Percentiles rank a stretch among this genome's conserved stretches.
phyloP scores from a whole-genome alignment of 345 rosid species.

The Hevea brasiliensis region DNA sequence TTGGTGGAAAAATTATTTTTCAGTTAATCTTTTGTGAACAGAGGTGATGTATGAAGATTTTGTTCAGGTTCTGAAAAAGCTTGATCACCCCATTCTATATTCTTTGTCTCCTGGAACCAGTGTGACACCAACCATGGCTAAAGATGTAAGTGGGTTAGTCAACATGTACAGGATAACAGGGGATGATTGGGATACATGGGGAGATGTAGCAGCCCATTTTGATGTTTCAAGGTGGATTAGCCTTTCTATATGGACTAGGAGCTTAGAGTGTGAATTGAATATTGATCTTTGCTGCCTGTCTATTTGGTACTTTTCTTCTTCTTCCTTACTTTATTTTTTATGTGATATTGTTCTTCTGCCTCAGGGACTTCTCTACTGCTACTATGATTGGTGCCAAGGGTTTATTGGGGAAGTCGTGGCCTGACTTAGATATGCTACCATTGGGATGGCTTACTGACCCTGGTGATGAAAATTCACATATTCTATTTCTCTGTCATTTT shows the following conservation, averaged over 20 bases:
- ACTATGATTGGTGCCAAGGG: slow-evolving; percentile 68
- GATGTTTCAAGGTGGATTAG: slow-evolving; percentile 63
- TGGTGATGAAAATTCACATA: slow-evolving; percentile 40
- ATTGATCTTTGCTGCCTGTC: neutral
- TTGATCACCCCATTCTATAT: slow-evolving; percentile 70
- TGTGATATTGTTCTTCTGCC: slow-evolving; percentile 22
- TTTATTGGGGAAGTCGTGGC: slow-evolving; percentile 78
- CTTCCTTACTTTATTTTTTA: neutral
- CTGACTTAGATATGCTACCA: slow-evolving; percentile 91
- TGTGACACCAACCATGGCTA: slow-evolving; percentile 76
- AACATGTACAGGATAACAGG: slow-evolving; percentile 87
- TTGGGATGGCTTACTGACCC: slow-evolving; percentile 89
- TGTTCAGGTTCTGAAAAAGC: slow-evolving; percentile 66
- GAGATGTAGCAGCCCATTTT: slow-evolving; percentile 76
- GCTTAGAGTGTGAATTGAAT: slow-evolving; percentile 9
- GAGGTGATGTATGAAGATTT: slow-evolving; percentile 13
- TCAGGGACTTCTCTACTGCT: slow-evolving; percentile 67
- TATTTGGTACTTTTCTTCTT: slow-evolving; percentile 10
- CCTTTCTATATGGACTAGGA: slow-evolving; percentile 4
- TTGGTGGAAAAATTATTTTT: slow-evolving; percentile 6
- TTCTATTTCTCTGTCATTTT: slow-evolving; percentile 9
- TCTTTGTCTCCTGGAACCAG: slow-evolving; percentile 92
- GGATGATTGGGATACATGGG: slow-evolving; percentile 98
- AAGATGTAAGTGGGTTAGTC: slow-evolving; percentile 57
- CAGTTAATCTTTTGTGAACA: slow-evolving; percentile 8